Evolutionary conservation across 2,329 filamentous ascomycete species (phyloP).

Genomic region (Aspergillus fumigatiaffinis): DNA sequence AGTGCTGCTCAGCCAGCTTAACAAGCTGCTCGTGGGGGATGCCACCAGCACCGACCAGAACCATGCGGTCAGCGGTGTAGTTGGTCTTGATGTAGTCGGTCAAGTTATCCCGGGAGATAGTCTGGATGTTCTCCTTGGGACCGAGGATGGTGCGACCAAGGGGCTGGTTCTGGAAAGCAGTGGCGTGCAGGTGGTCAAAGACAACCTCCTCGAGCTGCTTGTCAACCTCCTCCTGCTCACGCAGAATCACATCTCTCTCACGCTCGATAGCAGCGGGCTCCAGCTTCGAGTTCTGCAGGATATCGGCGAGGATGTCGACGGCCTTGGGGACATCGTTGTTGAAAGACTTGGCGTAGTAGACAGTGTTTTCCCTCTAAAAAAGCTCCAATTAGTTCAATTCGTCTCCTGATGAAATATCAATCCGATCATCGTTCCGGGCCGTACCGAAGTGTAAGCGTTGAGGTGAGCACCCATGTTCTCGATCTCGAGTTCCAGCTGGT

Average conservation of each 20-base stretch:
- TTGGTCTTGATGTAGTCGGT: constrained; percentile 98
- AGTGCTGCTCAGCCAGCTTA: constrained; percentile 94
- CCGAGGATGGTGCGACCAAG: constrained; percentile 97
- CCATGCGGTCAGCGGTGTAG: constrained; percentile 99
- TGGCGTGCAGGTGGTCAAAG: constrained; percentile 97
- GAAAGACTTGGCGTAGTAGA: constrained; percentile 99
- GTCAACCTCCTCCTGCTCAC: constrained; percentile 99
- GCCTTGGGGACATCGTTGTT: constrained; percentile 95
- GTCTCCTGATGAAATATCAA: constrained; percentile 6
- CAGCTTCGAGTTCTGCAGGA: constrained; percentile 98
- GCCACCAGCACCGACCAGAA: constrained; percentile 91
- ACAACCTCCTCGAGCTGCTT: constrained; percentile 99
- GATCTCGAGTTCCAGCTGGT: constrained; percentile 98
- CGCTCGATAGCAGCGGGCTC: constrained; percentile 90
- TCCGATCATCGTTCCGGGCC: constrained; percentile 31
- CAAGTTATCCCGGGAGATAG: constrained; percentile 88
- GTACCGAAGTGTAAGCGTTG: constrained; percentile 98
- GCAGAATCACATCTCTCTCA: constrained; percentile 96
- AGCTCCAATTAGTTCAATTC: constrained; percentile 22
- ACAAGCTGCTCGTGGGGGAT: constrained; percentile 92
- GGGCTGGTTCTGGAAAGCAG: constrained; percentile 93
- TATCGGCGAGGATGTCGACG: constrained; percentile 98
- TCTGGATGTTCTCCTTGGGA: constrained; percentile 96
- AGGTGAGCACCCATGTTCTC: constrained; percentile 99
- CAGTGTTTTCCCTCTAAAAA: constrained; percentile 88